Base-by-base conservation (phyloP, 1,284 basidiomycete genomes). In the Puccinia coronata region DNA sequence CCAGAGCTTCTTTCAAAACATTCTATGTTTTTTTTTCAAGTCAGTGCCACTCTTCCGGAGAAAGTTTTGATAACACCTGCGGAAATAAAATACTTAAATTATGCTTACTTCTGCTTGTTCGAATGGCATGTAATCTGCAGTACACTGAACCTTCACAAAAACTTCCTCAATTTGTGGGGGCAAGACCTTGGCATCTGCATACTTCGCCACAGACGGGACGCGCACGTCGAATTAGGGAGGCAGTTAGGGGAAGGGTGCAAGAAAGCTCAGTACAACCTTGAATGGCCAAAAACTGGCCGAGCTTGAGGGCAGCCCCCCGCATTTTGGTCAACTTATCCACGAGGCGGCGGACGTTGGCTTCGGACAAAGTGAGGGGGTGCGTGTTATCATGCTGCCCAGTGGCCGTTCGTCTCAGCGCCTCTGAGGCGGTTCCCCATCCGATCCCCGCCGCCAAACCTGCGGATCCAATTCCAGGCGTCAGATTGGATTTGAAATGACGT, bases 71-170 rank as follows among this genome's bases (percentile, higher is more conserved):
- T 53, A n/a, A 63, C 8, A 39, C 20, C 28, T 41, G 23, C 23
- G 61, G n/a, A 39, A 9, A 39, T 16, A 12, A 61, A 43, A 23
- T 43, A 43, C 11, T 2, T n/a, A 31, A n/a, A 36, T 16, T 16
- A 61, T 28, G 34, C 61, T 71, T 43, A 71, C 67, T 63, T 96
- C 93, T 91, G 98, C 93, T 86, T 99, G 97, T 92, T 92, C 96
- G 83, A 95, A 92, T 0, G 96, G 97, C 96, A 98, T 99, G 86
- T 98, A 98, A 86, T 99, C 94, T 1, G 97, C 97, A 84, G 92
- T 91, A 84, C 96, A 93, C 86, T 99, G 96, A 0, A 99, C 95
- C 57, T 92, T 89, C 65, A 94, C 90, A 84, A 99, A 91, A 47
- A 99, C 92, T 81, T 91, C 89, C 85, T 98, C 95, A 11, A 98